These are phyloP conservation scores for Boletus rex-veris DNA, from an alignment of 768 basidiomycete genomes.

Conservation along the genomic window DNA sequence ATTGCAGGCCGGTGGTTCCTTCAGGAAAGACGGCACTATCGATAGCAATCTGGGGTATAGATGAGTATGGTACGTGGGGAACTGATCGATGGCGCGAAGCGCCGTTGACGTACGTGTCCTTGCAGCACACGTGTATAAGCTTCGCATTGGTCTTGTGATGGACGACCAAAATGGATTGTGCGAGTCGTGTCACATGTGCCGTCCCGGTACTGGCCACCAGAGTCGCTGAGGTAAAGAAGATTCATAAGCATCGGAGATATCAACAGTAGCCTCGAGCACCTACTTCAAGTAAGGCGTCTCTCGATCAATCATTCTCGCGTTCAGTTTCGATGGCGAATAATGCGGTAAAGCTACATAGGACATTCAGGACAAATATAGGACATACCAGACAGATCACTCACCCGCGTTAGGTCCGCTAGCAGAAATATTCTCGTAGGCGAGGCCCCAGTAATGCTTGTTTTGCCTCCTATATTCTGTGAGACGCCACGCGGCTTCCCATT, in stretches of 20 bases:
- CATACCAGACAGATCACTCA: slow-evolving; percentile 24
- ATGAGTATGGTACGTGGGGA: slow-evolving; percentile 17
- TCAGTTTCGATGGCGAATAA: slow-evolving; percentile 72
- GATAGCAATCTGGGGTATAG: slow-evolving; percentile 70
- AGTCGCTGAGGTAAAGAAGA: slow-evolving; percentile 57
- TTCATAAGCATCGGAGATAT: slow-evolving; percentile 15
- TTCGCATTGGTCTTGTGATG: slow-evolving; percentile 79
- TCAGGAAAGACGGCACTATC: slow-evolving; percentile 88
- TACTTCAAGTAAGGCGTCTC: slow-evolving; percentile 88
- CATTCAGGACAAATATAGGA: background rate
- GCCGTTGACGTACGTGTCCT: slow-evolving; percentile 72
- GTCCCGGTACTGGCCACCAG: slow-evolving; percentile 86
- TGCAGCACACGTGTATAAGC: slow-evolving; percentile 95
- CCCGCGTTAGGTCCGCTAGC: slow-evolving; percentile 87
- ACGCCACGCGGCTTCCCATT: slow-evolving; percentile 88
- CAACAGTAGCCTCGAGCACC: slow-evolving; percentile 25
- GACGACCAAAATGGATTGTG: slow-evolving; percentile 84
- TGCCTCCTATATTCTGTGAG: slow-evolving; percentile 72
- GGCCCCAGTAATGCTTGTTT: slow-evolving; percentile 73
- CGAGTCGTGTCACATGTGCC: slow-evolving; percentile 87
- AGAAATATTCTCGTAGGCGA: slow-evolving; percentile 87
- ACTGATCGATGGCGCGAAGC: slow-evolving; percentile 10
- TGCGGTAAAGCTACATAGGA: slow-evolving; percentile 72
- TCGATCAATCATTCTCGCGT: slow-evolving; percentile 70
- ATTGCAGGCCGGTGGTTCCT: slow-evolving; percentile 77